Conservation (phyloP, 345 rosid species). For the Hypericum perforatum region DNA sequence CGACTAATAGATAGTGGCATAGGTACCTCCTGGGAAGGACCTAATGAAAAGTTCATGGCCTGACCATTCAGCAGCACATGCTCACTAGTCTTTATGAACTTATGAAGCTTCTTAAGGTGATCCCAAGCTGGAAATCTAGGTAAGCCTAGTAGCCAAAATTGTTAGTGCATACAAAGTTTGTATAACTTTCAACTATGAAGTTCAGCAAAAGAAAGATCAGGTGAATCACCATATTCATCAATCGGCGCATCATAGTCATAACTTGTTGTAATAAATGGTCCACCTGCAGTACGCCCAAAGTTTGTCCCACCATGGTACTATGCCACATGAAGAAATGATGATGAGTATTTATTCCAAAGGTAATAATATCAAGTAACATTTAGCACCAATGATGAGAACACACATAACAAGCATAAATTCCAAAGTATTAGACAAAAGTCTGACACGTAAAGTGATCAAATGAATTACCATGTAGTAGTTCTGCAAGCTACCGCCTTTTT, state of each 20-base stretch:
- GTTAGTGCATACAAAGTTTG: background rate
- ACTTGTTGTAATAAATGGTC: conserved; percentile 92
- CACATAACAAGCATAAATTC: background rate
- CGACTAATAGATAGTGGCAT: background rate
- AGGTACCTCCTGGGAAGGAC: conserved; percentile 64
- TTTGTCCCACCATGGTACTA: conserved; percentile 99
- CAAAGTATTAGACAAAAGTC: background rate
- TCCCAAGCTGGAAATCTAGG: conserved; percentile 94
- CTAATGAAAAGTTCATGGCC: conserved; percentile 43
- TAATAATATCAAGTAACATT: background rate
- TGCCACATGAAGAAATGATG: conserved; percentile 4
- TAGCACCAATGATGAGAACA: background rate
- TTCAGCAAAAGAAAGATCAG: background rate
- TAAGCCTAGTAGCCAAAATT: conserved; percentile 39
- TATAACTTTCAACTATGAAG: background rate
- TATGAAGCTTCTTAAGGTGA: conserved; percentile 83
- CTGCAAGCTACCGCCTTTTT: conserved; percentile 80
- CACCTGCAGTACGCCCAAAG: conserved; percentile 91
- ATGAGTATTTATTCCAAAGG: background rate
- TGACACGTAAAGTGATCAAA: background rate
- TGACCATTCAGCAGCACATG: conserved; percentile 42
- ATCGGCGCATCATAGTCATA: conserved; percentile 98
- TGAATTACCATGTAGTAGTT: conserved; percentile 82
- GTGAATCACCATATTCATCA: conserved; percentile 81
- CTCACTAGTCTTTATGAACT: conserved; percentile 70